Evolutionary conservation across 805 yeast species (phyloP).

Genomic region (Spathaspora sp.): DNA sequence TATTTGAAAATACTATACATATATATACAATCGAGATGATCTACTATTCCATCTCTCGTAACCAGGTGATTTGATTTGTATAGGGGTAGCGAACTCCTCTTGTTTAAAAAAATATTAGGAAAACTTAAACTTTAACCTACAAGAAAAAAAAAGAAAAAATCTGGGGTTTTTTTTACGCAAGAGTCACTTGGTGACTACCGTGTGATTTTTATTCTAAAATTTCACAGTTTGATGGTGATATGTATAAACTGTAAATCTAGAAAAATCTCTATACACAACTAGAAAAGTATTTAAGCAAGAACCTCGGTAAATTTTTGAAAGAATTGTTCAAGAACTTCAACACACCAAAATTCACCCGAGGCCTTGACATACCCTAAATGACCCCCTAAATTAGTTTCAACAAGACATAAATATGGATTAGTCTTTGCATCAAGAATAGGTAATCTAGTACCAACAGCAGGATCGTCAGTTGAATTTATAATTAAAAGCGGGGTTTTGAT

Average conservation of each 20-base stretch:
- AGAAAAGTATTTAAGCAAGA: slow-evolving; percentile 1
- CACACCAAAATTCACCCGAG: slow-evolving; percentile 62
- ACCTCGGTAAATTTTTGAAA: slow-evolving; percentile 20
- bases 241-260: not conserved
- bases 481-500: slow-evolving; percentile 63
- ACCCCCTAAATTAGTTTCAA: slow-evolving; percentile 70
- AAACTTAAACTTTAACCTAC: too few species aligned
- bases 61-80: too few species aligned
- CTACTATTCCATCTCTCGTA: too few species aligned
- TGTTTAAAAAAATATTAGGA: too few species aligned
- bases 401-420: slow-evolving; percentile 59
- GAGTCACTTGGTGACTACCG: too few species aligned
- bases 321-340: slow-evolving; percentile 33
- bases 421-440: slow-evolving; percentile 48
- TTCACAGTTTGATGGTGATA: too few species aligned
- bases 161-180: too few species aligned
- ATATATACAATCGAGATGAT: too few species aligned
- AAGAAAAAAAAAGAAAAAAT: too few species aligned
- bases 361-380: slow-evolving; percentile 76
- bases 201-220: too few species aligned
- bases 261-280: not conserved
- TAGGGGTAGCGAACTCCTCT: too few species aligned
- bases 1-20: too few species aligned
- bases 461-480: slow-evolving; percentile 71
- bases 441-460: slow-evolving; percentile 56